These are phyloP conservation scores for Blechomonas ayalai DNA, from an alignment of 208 protist species.

Conservation along the genomic window DNA sequence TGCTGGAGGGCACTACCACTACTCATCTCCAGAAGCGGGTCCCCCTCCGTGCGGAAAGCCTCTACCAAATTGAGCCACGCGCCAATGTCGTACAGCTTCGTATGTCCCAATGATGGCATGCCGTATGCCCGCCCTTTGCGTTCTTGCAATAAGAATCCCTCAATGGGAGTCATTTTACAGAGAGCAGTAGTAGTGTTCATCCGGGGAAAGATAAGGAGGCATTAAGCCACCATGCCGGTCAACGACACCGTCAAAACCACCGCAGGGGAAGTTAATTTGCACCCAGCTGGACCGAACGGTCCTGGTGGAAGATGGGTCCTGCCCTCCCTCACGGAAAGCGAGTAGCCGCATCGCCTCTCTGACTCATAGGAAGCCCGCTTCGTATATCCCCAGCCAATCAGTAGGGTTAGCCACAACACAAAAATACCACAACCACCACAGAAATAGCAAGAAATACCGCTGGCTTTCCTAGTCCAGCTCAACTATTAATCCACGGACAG, in stretches of 20 bases:
- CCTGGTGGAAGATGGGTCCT: too few relatives aligned
- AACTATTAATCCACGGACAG: slow-evolving; percentile 89
- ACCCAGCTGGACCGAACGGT: slow-evolving; percentile 20
- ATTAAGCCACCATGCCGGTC: slow-evolving; percentile 28
- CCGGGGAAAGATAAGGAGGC: slow-evolving; percentile 46
- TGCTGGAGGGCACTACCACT: too few relatives aligned
- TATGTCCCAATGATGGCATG: slow-evolving; percentile 19
- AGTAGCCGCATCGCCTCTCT: too few relatives aligned
- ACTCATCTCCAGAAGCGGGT: slow-evolving; percentile 54
- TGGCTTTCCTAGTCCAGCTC: slow-evolving; percentile 81
- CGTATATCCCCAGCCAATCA: too few relatives aligned
- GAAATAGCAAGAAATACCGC: slow-evolving; percentile 70
- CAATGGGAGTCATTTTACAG: slow-evolving; percentile 63
- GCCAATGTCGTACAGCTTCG: slow-evolving; percentile 69
- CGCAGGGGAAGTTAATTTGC: slow-evolving; percentile 6
- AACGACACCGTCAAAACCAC: slow-evolving; percentile 23
- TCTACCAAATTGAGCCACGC: slow-evolving; percentile 55
- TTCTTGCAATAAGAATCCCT: slow-evolving; percentile 31
- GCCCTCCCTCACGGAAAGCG: too few relatives aligned
- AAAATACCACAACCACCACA: slow-evolving; percentile 48
- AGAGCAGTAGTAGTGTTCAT: slow-evolving; percentile 14
- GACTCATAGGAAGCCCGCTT: too few relatives aligned
- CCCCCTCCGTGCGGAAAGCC: slow-evolving; percentile 36
- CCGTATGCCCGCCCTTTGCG: slow-evolving; percentile 17
- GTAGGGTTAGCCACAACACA: too few relatives aligned